Evolutionary conservation across 768 basidiomycete genomes (phyloP), one percentile per base, ranked within the genome.

Genomic region (Lactarius vividus): DNA sequence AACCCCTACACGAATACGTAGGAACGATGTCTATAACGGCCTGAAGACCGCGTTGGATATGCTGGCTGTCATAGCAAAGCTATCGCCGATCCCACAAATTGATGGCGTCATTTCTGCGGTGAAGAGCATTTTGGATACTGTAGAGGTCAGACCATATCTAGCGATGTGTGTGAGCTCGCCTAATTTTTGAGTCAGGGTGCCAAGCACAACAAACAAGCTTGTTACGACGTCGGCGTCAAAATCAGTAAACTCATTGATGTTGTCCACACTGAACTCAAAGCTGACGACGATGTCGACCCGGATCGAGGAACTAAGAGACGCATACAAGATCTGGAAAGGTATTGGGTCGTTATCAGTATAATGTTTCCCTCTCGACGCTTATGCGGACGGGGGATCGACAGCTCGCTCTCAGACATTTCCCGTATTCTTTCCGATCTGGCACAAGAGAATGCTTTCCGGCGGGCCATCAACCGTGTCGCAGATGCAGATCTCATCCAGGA

Each of bases 191-290:
- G 20, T 11, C 26, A 68, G 67, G 57, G 59, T 15, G 56, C 64
- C 29, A 68, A 68, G 37, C 67, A 68, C 40, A 68, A 68, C 33
- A 68, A 68, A 16, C 64, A 68, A 61, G 64, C 59, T 31, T 68
- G 67, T 40, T 68, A 68, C 23, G 57, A 61, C 15, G 33, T 68
- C 37, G 56, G 67, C 20, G 3, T 23, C 33, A 68, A 65, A 16
- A 54, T 68, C 60, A 61, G 53, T 53, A 58, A 61, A 57, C 55
- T 68, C 10, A 37, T 68, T 15, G 49, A 61, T 3, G 49, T 49
- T 28, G 64, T 65, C 29, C 59, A 66, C 28, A 33, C 44, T 33
- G 63, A 65, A 20, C 60, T 68, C 23, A 53, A 61, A 44, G 64
- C 54, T 1, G 40, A 37, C 26, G 67, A 49, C 23, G 65, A 66